phyloP scores from a whole-genome alignment of 2,329 filamentous ascomycete species.

The Mariannaea sp. region DNA sequence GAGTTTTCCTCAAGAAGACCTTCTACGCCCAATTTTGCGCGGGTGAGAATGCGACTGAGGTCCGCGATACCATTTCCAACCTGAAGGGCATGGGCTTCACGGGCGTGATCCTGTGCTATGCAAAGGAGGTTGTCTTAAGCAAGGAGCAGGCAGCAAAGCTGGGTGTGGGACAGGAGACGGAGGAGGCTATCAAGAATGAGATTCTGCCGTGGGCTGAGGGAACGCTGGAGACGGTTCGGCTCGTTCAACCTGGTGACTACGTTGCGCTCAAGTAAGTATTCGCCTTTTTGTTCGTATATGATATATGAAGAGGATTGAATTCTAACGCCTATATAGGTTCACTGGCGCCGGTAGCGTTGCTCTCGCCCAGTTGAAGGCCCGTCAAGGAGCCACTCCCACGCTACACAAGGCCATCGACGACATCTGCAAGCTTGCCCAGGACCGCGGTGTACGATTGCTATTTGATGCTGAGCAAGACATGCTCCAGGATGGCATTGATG shows the following conservation, averaged over 20 bases:
- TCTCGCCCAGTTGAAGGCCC: conserved; percentile 68
- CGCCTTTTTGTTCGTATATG: not conserved
- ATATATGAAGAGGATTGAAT: not conserved
- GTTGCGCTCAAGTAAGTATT: conserved; percentile 63
- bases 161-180: conserved; percentile 52
- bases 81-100: conserved; percentile 78
- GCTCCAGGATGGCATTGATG: conserved; percentile 79
- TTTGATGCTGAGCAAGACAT: conserved; percentile 86
- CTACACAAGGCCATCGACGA: conserved; percentile 73
- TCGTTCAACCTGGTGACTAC: conserved; percentile 68
- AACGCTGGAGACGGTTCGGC: conserved; percentile 72
- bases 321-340: conserved; percentile 55
- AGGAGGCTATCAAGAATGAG: conserved; percentile 59
- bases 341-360: conserved; percentile 80
- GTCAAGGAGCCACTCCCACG: conserved; percentile 63
- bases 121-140: conserved; percentile 76
- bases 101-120: conserved; percentile 85
- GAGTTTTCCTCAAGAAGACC: conserved; percentile 74
- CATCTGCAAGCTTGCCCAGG: conserved; percentile 73
- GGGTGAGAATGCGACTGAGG: conserved; percentile 73
- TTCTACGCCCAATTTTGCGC: conserved; percentile 94
- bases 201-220: conserved; percentile 74
- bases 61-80: conserved; percentile 64
- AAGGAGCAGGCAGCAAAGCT: conserved; percentile 56
- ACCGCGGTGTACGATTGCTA: conserved; percentile 72